Base-by-base conservation (phyloP, 129 eudicot genomes). In the Glebionis coronaria region DNA sequence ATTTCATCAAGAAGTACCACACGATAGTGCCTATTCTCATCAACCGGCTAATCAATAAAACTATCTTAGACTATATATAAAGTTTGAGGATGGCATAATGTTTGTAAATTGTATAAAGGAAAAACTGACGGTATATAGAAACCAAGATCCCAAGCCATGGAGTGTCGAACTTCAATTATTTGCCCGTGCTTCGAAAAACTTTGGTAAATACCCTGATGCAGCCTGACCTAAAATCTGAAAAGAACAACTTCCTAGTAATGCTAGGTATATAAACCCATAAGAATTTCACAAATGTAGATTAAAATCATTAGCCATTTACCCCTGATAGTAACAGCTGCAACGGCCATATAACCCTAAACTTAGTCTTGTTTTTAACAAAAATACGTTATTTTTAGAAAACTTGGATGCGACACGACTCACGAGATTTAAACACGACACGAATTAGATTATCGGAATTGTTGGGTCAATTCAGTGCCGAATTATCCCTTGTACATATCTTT, bases 171-270 rank as follows among this genome's bases (percentile, higher is more conserved):
- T 77, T 78, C 15, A n/a, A n/a, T n/a, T n/a, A n/a, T 68, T 84
- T 1, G 86, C 81, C 38, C 90, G 51, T 5, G 45, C 3, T 2
- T 59, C 73, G 18, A 73, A 84, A 10, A 81, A 78, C 61, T 74
- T 78, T 0, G 90, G 90, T 75, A 84, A 47, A 28, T 78, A 23
- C 0, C 79, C 90, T 19, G 75, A 40, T 54, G 81, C 86, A 13
- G 86, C 81, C 90, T 81, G 81, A 20, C 90, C 90, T n/a, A 61
- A 31, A 18, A 81, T 47, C 29, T 84, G 90, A 50, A 71, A 84
- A n/a, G 90, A 71, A 42, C 90, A 61, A 44, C 83, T 78, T 51
- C 86, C 81, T 35, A 84, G 25, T 16, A 67, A 73, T 0, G 90
- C 90, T 47, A 81, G 79, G 50, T 78, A 84, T 78, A 84, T 38